phyloP scores from a whole-genome alignment of 164 flowering plant species.

The Houttuynia cordata region DNA sequence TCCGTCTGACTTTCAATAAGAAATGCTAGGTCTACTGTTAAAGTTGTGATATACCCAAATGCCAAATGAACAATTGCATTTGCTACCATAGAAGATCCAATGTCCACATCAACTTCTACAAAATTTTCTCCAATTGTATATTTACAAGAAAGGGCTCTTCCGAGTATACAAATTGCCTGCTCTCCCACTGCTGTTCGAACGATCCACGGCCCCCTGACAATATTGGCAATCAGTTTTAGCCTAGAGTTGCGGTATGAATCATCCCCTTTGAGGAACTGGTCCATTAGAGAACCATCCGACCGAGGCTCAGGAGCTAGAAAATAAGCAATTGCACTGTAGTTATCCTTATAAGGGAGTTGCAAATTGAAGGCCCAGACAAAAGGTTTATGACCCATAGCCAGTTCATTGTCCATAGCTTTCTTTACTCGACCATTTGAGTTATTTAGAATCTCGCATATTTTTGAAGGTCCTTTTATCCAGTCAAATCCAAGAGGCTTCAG shows the following conservation, averaged over 20 bases:
- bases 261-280: conserved; percentile 66
- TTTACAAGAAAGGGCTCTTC: conserved; percentile 74
- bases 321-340: conserved; percentile 71
- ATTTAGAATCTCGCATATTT: conserved; percentile 47
- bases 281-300: conserved; percentile 61
- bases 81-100: conserved; percentile 85
- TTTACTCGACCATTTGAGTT: conserved; percentile 54
- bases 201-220: conserved; percentile 93
- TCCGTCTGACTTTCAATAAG: conserved; percentile 76
- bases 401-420: conserved; percentile 44
- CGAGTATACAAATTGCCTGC: conserved; percentile 85
- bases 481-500: conserved; percentile 80
- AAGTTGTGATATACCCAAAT: conserved; percentile 66
- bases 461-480: conserved; percentile 71
- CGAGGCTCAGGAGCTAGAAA: conserved; percentile 43
- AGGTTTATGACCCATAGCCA: conserved; percentile 39
- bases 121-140: conserved; percentile 42
- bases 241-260: conserved; percentile 61
- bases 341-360: conserved; percentile 76
- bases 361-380: conserved; percentile 90
- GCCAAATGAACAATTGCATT: conserved; percentile 90
- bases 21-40: conserved; percentile 87
- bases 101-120: conserved; percentile 41
- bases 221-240: conserved; percentile 83
- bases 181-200: conserved; percentile 89